A percentile compares a stretch with the other conserved stretches of the same genome.
These are phyloP conservation scores for Chlamydomonas schloesseri DNA, from an alignment of 139 green algal genomes.

Conservation along the genomic window DNA sequence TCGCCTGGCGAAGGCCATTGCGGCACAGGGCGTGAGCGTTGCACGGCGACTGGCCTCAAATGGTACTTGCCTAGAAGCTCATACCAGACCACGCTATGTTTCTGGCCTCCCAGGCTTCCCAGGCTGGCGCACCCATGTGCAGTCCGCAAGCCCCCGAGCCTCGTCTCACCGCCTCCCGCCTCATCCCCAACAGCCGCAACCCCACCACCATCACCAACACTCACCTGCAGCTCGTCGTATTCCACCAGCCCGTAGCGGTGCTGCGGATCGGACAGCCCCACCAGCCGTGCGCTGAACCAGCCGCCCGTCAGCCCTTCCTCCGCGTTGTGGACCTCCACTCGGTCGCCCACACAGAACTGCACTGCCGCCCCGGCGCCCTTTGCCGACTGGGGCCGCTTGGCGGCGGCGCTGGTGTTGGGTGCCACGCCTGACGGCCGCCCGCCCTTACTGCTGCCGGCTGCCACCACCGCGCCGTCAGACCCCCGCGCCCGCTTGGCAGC, in stretches of 20 bases:
- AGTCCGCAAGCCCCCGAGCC: background rate
- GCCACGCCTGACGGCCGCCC: background rate
- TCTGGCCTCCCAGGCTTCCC: too few relatives aligned
- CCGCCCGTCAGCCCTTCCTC: conserved; percentile 26
- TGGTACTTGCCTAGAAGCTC: too few relatives aligned
- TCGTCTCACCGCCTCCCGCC: background rate
- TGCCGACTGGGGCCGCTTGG: background rate
- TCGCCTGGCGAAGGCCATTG: too few relatives aligned
- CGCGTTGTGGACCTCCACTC: conserved; percentile 27
- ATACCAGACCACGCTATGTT: too few relatives aligned
- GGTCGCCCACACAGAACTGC: background rate
- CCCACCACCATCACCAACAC: background rate
- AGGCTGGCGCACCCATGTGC: too few relatives aligned
- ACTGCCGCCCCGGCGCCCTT: background rate
- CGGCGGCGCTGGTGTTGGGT: background rate
- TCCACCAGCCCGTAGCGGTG: conserved; percentile 1
- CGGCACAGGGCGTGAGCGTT: too few relatives aligned
- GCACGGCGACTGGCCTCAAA: too few relatives aligned
- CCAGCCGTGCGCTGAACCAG: conserved; percentile 5
- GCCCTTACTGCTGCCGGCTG: background rate
- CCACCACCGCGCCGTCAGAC: background rate
- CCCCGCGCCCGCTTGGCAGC: background rate
- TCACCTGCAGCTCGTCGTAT: conserved; percentile 39
- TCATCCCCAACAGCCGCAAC: background rate
- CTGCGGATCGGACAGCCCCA: background rate